Evolutionary conservation across 805 yeast species (phyloP).

Genomic region (Schwanniomyces polymorphus): DNA sequence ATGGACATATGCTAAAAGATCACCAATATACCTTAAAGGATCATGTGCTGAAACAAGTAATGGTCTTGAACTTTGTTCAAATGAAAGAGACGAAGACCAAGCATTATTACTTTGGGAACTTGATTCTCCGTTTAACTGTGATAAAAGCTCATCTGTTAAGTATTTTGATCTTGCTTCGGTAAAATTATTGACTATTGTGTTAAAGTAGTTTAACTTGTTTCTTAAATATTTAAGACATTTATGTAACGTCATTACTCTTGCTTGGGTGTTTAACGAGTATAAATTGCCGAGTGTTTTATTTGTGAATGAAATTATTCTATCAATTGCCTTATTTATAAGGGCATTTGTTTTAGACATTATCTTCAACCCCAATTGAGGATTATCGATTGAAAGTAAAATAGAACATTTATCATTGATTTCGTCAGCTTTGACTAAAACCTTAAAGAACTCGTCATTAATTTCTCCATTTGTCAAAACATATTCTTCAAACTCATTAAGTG

Average conservation of each 20-base stretch:
- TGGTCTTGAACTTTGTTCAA: constrained; percentile 35
- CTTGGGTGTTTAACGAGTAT: constrained; percentile 23
- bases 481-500: constrained; percentile 71
- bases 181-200: constrained; percentile 60
- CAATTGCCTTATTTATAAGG: constrained; percentile 43
- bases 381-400: constrained; percentile 66
- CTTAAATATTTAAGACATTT: constrained; percentile 29
- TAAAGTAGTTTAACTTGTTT: constrained; percentile 50
- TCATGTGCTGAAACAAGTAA: constrained; percentile 72
- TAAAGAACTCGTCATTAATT: constrained; percentile 57
- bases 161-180: constrained; percentile 66
- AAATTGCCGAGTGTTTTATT: constrained; percentile 33
- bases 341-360: constrained; percentile 60
- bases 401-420: constrained; percentile 67
- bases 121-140: constrained; percentile 47
- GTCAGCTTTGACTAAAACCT: constrained; percentile 59
- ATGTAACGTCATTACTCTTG: constrained; percentile 27
- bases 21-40: constrained; percentile 81
- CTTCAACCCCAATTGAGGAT: constrained; percentile 62
- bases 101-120: constrained; percentile 2
- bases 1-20: constrained; percentile 84
- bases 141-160: constrained; percentile 65
- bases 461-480: constrained; percentile 51
- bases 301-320: constrained; percentile 27
- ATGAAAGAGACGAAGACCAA: constrained; percentile 1